These are phyloP conservation scores for Haplosporangium sp. DNA, from an alignment of 371 early-diverging fungal species.

Conservation along the genomic window DNA sequence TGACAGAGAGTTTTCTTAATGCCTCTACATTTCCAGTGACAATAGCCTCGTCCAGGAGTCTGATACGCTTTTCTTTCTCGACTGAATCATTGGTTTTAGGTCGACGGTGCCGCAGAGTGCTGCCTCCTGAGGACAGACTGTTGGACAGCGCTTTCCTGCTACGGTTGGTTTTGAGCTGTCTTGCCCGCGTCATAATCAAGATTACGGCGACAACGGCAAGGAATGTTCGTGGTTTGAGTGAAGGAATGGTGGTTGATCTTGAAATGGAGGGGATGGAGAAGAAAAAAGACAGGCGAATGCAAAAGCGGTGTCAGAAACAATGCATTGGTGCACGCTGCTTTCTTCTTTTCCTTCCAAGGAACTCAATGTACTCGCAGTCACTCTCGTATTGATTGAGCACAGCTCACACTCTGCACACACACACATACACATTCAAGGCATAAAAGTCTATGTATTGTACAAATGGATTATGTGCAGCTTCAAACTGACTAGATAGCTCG, in stretches of 20 bases:
- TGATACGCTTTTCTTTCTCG: conserved; percentile 59
- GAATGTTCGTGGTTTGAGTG: conserved; percentile 34
- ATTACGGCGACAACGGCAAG: conserved; percentile 43
- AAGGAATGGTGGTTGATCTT: conserved; percentile 40
- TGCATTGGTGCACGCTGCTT: no score
- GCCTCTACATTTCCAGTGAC: conserved; percentile 56
- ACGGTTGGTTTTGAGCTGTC: conserved; percentile 25
- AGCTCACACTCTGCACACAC: no score
- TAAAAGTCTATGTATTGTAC: no score
- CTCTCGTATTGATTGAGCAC: no score
- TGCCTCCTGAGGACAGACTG: background rate
- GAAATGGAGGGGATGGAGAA: conserved; percentile 1
- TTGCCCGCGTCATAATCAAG: conserved; percentile 50
- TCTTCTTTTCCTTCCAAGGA: no score
- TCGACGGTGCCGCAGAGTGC: conserved; percentile 25
- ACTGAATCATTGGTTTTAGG: conserved; percentile 50
- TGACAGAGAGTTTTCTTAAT: conserved; percentile 62
- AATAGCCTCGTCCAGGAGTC: conserved; percentile 63
- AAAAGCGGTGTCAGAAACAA: no score
- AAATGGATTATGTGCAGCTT: no score
- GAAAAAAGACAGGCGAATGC: background rate
- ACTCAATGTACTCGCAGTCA: no score
- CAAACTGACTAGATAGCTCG: conserved; percentile 61
- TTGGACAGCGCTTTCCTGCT: conserved; percentile 15
- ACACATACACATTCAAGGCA: no score